Base-by-base conservation (phyloP, 441 rosid genomes). In the Aleurites moluccanus region DNA sequence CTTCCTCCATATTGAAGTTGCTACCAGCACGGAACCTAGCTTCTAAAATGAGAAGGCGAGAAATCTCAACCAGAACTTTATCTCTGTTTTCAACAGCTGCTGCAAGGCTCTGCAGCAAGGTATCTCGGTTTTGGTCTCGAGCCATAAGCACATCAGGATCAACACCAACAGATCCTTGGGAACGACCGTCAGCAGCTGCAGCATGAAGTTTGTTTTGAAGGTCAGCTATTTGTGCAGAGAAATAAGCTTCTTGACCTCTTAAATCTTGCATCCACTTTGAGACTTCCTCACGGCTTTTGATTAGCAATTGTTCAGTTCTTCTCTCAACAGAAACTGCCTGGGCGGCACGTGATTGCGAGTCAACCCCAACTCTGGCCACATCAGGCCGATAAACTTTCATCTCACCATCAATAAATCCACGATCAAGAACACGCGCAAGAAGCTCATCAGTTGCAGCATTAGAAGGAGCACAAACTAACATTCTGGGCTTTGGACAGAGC, bases 371-470 rank as follows among this genome's bases (percentile, higher is more conserved):
- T 78, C 98, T 84, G 27, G 99, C 98, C 53, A 96, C 99, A 90
- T 96, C 99, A 64, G 99, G 99, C 45, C 92, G 85, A 81, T 96
- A 96, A 64, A 92, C 90, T 83, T 94, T 93, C 99, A 96, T 96
- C 87, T 96, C 99, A 49, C 99, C 99, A 82, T 96, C 99, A 82
- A 96, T 91, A 74, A 96, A 96, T 72, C 98, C 98, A 42, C 99
- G 97, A 83, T 87, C 98, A 67, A 96, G 99, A 76, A 93, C 98
- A 76, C 99, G 99, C 1, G 99, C 75, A 61, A 96, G 94, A 78
- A 93, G 97, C 81, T 96, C 99, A 83, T 96, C 99, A 15, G 98
- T 96, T 75, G 99, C 98, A 74, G 99, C 99, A 90, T 93, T 96
- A 64, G 98, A 96, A 81, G 99, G 99, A 78, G 99, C 99, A 88